Percentiles rank a stretch among this genome's conserved stretches.
phyloP scores from a whole-genome alignment of 164 flowering plant species.

The Tetrastigma voinierianum region DNA sequence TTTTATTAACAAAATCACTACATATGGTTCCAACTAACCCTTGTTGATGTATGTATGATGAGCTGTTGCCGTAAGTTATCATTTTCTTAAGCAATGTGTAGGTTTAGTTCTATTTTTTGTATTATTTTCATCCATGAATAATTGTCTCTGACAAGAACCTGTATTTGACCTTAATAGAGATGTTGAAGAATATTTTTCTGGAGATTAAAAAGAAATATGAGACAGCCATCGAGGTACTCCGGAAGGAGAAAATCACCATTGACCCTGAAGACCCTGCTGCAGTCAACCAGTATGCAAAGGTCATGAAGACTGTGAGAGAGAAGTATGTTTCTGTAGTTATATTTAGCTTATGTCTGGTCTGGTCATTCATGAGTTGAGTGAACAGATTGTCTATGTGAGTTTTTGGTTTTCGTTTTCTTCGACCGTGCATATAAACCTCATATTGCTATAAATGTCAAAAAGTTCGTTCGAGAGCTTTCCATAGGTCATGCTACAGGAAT shows the following conservation, averaged over 20 bases:
- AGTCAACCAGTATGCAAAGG: constrained; percentile 79
- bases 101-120: background rate
- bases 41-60: no score
- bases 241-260: constrained; percentile 90
- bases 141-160: constrained; percentile 16
- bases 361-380: constrained; percentile 28
- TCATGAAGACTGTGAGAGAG: constrained; percentile 89
- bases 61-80: no score
- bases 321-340: constrained; percentile 47
- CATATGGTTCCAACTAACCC: no score
- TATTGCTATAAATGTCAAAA: no score
- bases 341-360: background rate
- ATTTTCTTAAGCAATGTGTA: background rate
- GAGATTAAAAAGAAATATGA: constrained; percentile 93
- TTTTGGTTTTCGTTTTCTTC: background rate
- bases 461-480: no score
- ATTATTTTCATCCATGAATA: background rate
- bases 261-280: constrained; percentile 94
- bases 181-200: constrained; percentile 82
- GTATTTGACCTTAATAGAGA: constrained; percentile 42
- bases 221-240: constrained; percentile 71
- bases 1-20: no score
- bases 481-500: no score
- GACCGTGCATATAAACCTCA: no score
- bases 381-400: background rate